Evolutionary conservation across 805 yeast genomes (phyloP).

Genomic region (Candida andamanensis): DNA sequence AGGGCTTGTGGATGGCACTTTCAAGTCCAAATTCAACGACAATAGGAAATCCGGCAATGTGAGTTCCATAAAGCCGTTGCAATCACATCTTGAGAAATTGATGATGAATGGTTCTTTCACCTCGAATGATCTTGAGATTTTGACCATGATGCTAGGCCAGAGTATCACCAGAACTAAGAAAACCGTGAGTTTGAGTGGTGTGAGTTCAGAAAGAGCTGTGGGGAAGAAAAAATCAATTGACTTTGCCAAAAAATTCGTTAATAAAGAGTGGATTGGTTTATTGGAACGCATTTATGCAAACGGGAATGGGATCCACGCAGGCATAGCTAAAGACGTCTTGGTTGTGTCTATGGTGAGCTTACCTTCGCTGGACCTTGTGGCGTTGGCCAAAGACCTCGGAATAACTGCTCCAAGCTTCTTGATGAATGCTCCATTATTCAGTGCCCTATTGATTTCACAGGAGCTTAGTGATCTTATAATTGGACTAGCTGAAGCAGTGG

Average conservation of each 20-base stretch:
- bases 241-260: slow-evolving; percentile 55
- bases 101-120: slow-evolving; percentile 46
- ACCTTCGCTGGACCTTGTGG: slow-evolving; percentile 37
- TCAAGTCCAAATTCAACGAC: slow-evolving; percentile 43
- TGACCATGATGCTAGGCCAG: slow-evolving; percentile 46
- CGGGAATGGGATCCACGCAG: slow-evolving; percentile 50
- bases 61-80: slow-evolving; percentile 42
- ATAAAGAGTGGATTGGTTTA: slow-evolving; percentile 50
- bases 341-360: slow-evolving; percentile 49
- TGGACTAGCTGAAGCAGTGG: slow-evolving; percentile 46
- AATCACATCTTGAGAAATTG: slow-evolving; percentile 45
- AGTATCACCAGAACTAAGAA: slow-evolving; percentile 1
- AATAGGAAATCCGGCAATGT: slow-evolving; percentile 47
- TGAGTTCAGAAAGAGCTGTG: slow-evolving; percentile 12
- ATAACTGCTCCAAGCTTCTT: slow-evolving; percentile 40
- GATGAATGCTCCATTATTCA: slow-evolving; percentile 48
- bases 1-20: slow-evolving; percentile 50
- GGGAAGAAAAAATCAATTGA: slow-evolving; percentile 21
- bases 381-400: slow-evolving; percentile 39
- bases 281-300: slow-evolving; percentile 55
- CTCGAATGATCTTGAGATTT: slow-evolving; percentile 39
- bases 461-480: slow-evolving; percentile 45
- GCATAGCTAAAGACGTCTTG: slow-evolving; percentile 43
- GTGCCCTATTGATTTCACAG: slow-evolving; percentile 48
- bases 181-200: slow-evolving; percentile 1